Conservation (phyloP, 75 land plant genomes). For the Picea sitchensis region DNA sequence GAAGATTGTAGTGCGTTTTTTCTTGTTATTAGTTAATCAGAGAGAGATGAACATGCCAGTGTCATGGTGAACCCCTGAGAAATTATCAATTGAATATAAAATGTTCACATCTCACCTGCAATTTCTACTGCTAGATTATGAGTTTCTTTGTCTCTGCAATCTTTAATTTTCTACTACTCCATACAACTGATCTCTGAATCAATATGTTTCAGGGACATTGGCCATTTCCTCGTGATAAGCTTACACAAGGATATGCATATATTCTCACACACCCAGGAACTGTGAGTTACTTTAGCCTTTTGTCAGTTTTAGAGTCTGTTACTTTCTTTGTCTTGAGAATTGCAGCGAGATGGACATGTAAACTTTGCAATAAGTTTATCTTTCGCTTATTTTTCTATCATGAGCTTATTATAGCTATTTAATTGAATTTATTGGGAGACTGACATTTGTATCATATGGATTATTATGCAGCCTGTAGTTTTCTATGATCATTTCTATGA, state of each 20-base stretch:
- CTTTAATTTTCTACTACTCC: background rate
- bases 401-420: background rate
- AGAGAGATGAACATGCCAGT: background rate
- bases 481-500: slow-evolving; percentile 82
- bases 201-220: slow-evolving; percentile 67
- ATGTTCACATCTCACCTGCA: background rate
- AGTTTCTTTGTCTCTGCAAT: background rate
- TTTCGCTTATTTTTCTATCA: background rate
- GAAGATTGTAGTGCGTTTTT: background rate
- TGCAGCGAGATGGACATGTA: background rate
- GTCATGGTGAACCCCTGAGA: background rate
- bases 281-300: slow-evolving; percentile 28
- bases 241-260: slow-evolving; percentile 80
- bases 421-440: background rate
- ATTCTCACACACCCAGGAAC: slow-evolving; percentile 89
- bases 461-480: slow-evolving; percentile 60
- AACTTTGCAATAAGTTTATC: background rate
- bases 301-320: background rate
- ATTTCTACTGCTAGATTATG: background rate
- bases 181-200: background rate
- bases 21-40: background rate
- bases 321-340: background rate
- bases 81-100: background rate
- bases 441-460: slow-evolving; percentile 5
- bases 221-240: slow-evolving; percentile 84